Evolutionary conservation across 1,284 basidiomycete species (phyloP).

Genomic region (Agroathelia rolfsii): DNA sequence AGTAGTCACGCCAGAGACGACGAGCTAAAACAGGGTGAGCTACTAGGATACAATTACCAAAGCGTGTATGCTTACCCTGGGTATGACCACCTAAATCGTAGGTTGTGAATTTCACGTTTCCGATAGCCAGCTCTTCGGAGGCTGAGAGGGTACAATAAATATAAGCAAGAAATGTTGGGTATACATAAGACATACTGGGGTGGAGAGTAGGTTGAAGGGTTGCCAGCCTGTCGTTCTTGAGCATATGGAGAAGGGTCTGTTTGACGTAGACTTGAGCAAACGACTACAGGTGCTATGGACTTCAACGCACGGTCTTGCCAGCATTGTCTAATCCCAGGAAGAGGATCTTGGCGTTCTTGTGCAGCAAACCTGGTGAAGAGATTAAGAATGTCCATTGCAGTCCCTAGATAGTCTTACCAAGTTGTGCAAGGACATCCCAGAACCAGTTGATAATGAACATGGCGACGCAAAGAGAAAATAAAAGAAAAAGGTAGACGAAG

Average conservation of each 20-base stretch:
- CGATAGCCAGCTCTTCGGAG: conserved; percentile 98
- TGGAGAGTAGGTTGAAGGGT: conserved; percentile 98
- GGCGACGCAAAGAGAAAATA: conserved; percentile 19
- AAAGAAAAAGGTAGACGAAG: conserved; percentile 17
- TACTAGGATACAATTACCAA: too few species aligned
- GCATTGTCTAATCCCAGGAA: conserved; percentile 99
- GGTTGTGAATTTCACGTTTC: conserved; percentile 98
- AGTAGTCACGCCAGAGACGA: conserved; percentile 99
- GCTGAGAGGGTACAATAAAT: conserved; percentile 39
- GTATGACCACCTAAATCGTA: conserved; percentile 98
- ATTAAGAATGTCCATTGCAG: too few species aligned
- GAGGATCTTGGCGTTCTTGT: conserved; percentile 99
- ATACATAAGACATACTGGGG: conserved; percentile 79
- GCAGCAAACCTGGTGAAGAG: conserved; percentile 76
- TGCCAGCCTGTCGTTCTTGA: conserved; percentile 98
- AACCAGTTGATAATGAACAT: conserved; percentile 94
- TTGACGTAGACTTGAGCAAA: conserved; percentile 2
- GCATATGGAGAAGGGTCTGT: conserved; percentile 97
- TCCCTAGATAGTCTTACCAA: conserved; percentile 56
- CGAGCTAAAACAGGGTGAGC: conserved; percentile 48
- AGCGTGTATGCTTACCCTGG: too few species aligned
- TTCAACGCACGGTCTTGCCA: conserved; percentile 83
- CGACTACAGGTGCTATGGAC: neutral
- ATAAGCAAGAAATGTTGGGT: too few species aligned
- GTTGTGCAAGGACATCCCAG: conserved; percentile 86